Conservation (phyloP, 225 moss, liverwort and hornwort species). For the Neckera pumila region DNA sequence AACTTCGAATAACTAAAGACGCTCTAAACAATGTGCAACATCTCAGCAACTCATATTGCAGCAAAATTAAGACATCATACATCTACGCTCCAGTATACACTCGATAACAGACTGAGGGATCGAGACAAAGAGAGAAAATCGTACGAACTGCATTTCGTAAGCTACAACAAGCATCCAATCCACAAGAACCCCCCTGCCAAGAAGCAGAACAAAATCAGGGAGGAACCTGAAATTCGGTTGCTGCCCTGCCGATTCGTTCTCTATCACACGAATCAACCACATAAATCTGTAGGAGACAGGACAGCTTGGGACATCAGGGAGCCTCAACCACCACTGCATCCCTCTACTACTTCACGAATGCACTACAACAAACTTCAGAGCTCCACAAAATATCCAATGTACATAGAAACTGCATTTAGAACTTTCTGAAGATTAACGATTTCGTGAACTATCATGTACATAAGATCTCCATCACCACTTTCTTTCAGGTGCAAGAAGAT, state of each 20-base stretch:
- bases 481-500: not conserved
- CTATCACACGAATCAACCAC: slow-evolving; percentile 83
- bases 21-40: not conserved
- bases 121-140: not conserved
- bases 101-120: not conserved
- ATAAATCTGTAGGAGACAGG: slow-evolving; percentile 54
- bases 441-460: not conserved
- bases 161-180: not conserved
- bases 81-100: not conserved
- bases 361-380: not conserved
- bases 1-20: not conserved
- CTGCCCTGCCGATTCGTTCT: slow-evolving; percentile 68
- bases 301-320: not conserved
- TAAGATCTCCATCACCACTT: not conserved
- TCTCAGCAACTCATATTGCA: not conserved
- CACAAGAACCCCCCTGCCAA: not conserved
- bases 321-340: not conserved
- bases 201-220: not conserved
- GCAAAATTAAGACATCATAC: not conserved
- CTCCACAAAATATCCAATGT: not conserved
- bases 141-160: not conserved
- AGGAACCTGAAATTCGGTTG: slow-evolving; percentile 81
- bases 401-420: not conserved
- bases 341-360: not conserved
- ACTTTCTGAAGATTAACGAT: not conserved